Conservation (phyloP, 257 asterid species). For the Fraxinus excelsior region DNA sequence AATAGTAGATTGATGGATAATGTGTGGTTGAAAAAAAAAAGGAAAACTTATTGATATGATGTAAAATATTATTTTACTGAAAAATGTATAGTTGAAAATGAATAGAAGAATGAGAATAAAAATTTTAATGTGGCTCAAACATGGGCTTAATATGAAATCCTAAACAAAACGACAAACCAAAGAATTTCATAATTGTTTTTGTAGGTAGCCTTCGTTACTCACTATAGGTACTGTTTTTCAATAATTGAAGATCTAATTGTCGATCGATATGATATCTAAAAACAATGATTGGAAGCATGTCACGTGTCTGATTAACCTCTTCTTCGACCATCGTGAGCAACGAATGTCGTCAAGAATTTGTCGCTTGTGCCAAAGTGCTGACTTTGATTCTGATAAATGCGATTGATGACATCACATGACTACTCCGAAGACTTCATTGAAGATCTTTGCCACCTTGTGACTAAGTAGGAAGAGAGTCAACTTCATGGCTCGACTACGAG, state of each 20-base stretch:
- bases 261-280: background rate
- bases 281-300: background rate
- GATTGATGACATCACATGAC: background rate
- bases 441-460: no score
- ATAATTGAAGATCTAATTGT: background rate
- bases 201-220: background rate
- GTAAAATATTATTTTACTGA: no score
- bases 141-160: background rate
- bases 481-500: no score
- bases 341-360: background rate
- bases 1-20: no score
- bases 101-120: no score
- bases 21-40: no score
- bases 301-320: background rate
- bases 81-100: no score
- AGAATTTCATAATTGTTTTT: background rate
- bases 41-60: no score
- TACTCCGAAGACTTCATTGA: no score
- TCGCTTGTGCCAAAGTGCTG: background rate
- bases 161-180: background rate
- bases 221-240: no score
- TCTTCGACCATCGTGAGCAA: background rate
- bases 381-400: background rate
- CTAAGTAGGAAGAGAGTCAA: no score
- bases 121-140: no score